Conservation (phyloP, 129 eudicot species). For the Flaveria brownii region DNA sequence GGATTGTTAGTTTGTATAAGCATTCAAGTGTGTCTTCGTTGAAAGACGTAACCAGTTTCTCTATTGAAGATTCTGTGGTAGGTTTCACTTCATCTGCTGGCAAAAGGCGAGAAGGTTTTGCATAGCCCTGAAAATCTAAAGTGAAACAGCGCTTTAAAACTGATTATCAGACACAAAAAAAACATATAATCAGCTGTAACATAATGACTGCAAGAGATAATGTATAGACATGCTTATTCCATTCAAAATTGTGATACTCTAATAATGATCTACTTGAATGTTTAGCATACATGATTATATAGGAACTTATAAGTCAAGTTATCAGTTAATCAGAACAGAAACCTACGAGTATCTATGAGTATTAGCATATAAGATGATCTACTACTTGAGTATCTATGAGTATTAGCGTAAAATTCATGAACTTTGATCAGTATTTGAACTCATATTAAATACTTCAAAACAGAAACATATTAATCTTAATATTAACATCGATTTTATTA, state of each 20-base stretch:
- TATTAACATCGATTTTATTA: background rate
- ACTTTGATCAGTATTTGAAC: background rate
- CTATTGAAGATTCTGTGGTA: constrained; percentile 42
- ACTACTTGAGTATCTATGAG: too few relatives aligned
- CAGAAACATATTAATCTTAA: background rate
- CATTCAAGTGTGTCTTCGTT: constrained; percentile 40
- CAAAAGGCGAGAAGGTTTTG: constrained; percentile 75
- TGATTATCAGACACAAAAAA: background rate
- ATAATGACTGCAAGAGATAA: background rate
- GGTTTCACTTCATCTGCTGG: constrained; percentile 58
- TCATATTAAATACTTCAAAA: background rate
- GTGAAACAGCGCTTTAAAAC: background rate
- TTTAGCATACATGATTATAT: background rate
- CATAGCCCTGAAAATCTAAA: constrained; percentile 88
- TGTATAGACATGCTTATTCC: background rate
- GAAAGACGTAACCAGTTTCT: constrained; percentile 37
- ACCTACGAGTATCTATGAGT: background rate
- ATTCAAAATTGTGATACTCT: background rate
- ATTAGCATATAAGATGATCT: background rate
- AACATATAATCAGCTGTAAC: background rate
- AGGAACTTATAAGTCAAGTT: background rate
- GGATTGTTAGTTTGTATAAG: constrained; percentile 60
- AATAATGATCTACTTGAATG: background rate
- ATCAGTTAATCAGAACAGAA: background rate
- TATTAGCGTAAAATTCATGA: background rate